Evolutionary conservation across 2,329 filamentous ascomycete species (phyloP), one percentile per base, ranked within the genome.

Genomic region (Aureobasidium sp.): DNA sequence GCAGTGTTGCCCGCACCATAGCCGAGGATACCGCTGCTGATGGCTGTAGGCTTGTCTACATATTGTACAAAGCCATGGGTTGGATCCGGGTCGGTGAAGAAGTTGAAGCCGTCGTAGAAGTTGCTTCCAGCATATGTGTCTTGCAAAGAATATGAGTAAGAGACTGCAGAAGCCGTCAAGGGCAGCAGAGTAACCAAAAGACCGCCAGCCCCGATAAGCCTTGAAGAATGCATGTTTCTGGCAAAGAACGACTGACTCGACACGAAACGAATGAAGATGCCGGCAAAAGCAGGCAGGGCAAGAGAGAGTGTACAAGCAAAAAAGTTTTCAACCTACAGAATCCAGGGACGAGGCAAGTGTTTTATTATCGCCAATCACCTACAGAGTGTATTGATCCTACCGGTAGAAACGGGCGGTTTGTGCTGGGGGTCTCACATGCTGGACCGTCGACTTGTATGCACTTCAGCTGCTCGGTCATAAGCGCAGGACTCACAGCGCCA

Each of bases 21-120:
- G 5, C 61, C 61, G 15, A 73, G 68, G 42, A 72, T 63, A 9
- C 64, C 62, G 22, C 62, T 63, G 27, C 48, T 59, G 20, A 57
- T 36, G 61, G 89, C 88, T 1, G 80, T 82, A n/a, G 71, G 63
- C 56, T 81, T 78, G 66, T 83, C 77, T 60, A 86, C 81, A 69
- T 91, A 94, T 64, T 83, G 75, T 67, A 94, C 90, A 68, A 86
- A 90, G 36, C 90, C 90, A 65, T 86, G 68, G 2, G 90, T 94
- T 0, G 90, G 90, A 69, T 94, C 90, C 3, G 67, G 22, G 17
- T 63, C 75, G 8, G 78, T 80, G 66, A 74, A 82, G 71, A 84
- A 84, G 34, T 71, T 67, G 69, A 84, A 83, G 67, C 77, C 74
- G 66, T 78, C 74, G 69, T 83, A 82, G 68, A 83, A 84, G 63